Evolutionary conservation across 2,329 filamentous ascomycete species (phyloP), one percentile per base, ranked within the genome.

Genomic region (Fusarium sp.): DNA sequence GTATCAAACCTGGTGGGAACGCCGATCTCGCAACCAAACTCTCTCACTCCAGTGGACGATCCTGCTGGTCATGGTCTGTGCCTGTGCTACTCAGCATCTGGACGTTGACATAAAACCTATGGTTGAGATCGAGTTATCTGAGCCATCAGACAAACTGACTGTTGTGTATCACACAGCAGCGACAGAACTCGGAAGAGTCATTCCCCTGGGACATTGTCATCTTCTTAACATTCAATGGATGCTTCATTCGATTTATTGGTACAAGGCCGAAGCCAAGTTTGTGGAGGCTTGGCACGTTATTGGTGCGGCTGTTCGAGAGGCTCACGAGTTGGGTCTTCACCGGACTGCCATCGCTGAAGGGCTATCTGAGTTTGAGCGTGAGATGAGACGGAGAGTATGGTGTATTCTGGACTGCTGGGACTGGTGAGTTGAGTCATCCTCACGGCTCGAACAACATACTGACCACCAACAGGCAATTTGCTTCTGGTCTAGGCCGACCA

Each of bases 221-320:
- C 37, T 80, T 8, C 69, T 78, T 11, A 79, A 77, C 30, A 73
- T 81, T 4, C 79, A 81, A 54, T 73, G 74, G 37, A 67, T 80
- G 37, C 67, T 81, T 24, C 78, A 80, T 58, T 80, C 78, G 0
- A 78, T 76, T 49, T 79, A 77, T 47, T 81, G 78, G 78, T 79
- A 75, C 63, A 80, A 79, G 54, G 71, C 76, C 3, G 78, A 80
- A 49, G 77, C 74, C 18, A 75, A 69, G 6, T 80, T 79, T 20
- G 71, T 77, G 6, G 79, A 81, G 46, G 76, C 70, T 20, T 80
- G 79, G 79, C 77, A 80, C 55, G 76, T 78, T 12, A 71, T 81
- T 9, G 75, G 74, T 29, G 59, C 74, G 22, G 78, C 78, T 11
- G 75, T 81, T 47, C 72, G 77, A 8, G 77, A 79, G 56, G 79